Evolutionary conservation across 2,329 filamentous ascomycete genomes (phyloP).

Genomic region (Fusarium lyarnte): DNA sequence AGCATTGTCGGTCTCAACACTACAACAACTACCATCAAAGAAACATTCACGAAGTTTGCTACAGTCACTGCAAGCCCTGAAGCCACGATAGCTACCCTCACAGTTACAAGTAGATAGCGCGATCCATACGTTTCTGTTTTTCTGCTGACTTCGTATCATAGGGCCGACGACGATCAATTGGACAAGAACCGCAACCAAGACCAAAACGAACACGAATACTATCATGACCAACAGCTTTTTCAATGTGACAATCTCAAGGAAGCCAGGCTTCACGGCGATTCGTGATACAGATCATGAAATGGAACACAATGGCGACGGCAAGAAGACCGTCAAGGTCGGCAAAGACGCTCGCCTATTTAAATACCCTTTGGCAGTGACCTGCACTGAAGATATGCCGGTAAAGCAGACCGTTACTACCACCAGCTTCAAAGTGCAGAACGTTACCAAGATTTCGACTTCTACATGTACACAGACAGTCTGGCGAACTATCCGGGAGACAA

Average conservation of each 20-base stretch:
- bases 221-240: neutral
- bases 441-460: accelerated
- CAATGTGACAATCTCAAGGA: too few relatives aligned
- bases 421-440: accelerated
- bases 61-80: neutral
- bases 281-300: neutral
- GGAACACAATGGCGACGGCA: accelerated
- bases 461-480: accelerated
- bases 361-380: neutral
- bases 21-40: neutral
- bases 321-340: neutral
- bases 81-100: neutral
- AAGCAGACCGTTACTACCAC: neutral
- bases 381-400: neutral
- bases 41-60: neutral
- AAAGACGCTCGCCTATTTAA: neutral
- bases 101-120: neutral
- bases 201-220: accelerated
- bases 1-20: neutral
- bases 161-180: accelerated
- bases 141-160: accelerated
- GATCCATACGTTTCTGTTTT: accelerated
- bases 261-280: neutral
- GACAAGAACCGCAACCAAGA: accelerated
- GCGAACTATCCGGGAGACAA: neutral